These are phyloP conservation scores for Alloteropsis angusta DNA, from an alignment of 202 grass and related monocot species.

Conservation along the genomic window DNA sequence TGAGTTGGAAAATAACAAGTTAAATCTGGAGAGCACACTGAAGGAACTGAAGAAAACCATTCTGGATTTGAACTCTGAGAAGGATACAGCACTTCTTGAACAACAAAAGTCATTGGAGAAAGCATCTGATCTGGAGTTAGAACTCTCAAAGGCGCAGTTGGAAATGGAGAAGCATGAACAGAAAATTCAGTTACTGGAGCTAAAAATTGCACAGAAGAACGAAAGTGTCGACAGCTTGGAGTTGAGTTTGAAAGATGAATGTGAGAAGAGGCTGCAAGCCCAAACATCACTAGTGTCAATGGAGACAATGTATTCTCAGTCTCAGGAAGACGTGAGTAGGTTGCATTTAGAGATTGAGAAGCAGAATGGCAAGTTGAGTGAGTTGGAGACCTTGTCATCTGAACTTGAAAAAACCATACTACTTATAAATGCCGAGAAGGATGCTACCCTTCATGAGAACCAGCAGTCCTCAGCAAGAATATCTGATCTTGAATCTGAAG, in stretches of 20 bases:
- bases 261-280: slow-evolving; percentile 34
- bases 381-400: slow-evolving; percentile 36
- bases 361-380: slow-evolving; percentile 46
- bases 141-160: slow-evolving; percentile 37
- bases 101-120: slow-evolving; percentile 30
- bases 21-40: slow-evolving; percentile 36
- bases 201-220: slow-evolving; percentile 36
- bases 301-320: slow-evolving; percentile 36
- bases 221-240: slow-evolving; percentile 20
- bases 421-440: slow-evolving; percentile 36
- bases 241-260: slow-evolving; percentile 27
- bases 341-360: slow-evolving; percentile 55
- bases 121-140: slow-evolving; percentile 37
- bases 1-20: slow-evolving; percentile 49
- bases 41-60: slow-evolving; percentile 36
- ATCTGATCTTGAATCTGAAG: slow-evolving; percentile 34
- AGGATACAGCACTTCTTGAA: slow-evolving; percentile 28
- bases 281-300: slow-evolving; percentile 27
- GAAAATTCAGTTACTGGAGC: slow-evolving; percentile 44
- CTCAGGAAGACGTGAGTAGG: slow-evolving; percentile 44
- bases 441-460: slow-evolving; percentile 31
- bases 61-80: slow-evolving; percentile 30
- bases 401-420: slow-evolving; percentile 36
- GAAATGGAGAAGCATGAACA: slow-evolving; percentile 54
- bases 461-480: slow-evolving; percentile 26